These are phyloP conservation scores for Myxozyma monticola DNA, from an alignment of 805 yeast species.

Conservation along the genomic window DNA sequence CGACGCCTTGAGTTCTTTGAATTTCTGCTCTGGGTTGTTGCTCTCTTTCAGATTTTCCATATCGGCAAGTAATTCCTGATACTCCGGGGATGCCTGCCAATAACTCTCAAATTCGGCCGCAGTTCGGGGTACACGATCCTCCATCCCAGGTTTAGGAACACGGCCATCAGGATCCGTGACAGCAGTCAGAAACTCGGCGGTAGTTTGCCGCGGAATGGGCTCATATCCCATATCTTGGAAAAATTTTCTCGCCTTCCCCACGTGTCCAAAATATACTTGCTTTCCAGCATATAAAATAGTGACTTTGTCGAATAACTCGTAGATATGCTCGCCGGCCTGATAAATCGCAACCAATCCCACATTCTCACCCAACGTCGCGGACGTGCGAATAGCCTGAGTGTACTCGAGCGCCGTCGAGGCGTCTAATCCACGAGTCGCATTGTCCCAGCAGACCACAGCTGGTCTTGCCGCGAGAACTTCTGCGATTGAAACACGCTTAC, in stretches of 20 bases:
- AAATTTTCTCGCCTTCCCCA: conserved; percentile 48
- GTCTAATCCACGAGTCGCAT: conserved; percentile 70
- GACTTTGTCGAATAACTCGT: conserved; percentile 55
- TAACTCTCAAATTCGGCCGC: conserved; percentile 60
- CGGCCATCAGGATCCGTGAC: conserved; percentile 59
- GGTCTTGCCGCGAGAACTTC: conserved; percentile 52
- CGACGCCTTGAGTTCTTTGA: conserved; percentile 41
- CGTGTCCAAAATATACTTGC: conserved; percentile 55
- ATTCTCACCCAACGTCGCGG: conserved; percentile 49
- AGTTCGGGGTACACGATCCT: conserved; percentile 56
- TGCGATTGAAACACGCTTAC: conserved; percentile 58
- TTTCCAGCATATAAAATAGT: conserved; percentile 55
- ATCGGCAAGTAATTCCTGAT: conserved; percentile 44
- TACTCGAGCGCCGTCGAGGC: conserved; percentile 70
- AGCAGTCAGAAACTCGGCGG: conserved; percentile 37
- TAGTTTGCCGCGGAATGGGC: conserved; percentile 59
- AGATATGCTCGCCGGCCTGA: conserved; percentile 56
- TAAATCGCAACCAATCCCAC: conserved; percentile 63
- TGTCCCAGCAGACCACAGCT: conserved; percentile 59
- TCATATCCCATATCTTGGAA: conserved; percentile 56
- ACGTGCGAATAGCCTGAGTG: conserved; percentile 55
- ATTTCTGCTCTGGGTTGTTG: conserved; percentile 40
- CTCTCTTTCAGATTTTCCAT: conserved; percentile 47
- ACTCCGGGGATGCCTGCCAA: conserved; percentile 58
- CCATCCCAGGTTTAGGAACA: conserved; percentile 49